Percentiles rank a stretch among this genome's conserved stretches.
phyloP scores from a whole-genome alignment of 2,329 filamentous ascomycete species.

The Curvularia hawaiiensis region DNA sequence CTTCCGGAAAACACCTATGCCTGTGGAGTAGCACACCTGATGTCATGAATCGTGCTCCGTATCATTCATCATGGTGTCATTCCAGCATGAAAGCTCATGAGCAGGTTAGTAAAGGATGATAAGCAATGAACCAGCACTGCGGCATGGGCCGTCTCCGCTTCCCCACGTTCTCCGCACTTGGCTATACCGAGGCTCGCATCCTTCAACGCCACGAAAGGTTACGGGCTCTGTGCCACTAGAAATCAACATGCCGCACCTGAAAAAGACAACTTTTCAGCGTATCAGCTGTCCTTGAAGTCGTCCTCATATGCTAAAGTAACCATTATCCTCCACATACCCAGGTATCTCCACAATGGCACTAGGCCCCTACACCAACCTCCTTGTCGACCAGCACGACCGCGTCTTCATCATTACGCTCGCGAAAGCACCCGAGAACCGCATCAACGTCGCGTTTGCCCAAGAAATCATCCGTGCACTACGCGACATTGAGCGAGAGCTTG shows the following conservation, averaged over 20 bases:
- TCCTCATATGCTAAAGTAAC: neutral
- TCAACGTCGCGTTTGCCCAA: slow-evolving; percentile 58
- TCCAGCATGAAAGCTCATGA: neutral
- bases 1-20: neutral
- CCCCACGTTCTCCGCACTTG: slow-evolving; percentile 31
- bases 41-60: neutral
- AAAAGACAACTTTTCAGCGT: neutral
- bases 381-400: slow-evolving; percentile 54
- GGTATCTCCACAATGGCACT: slow-evolving; percentile 23
- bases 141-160: slow-evolving; percentile 5
- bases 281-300: neutral
- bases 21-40: neutral
- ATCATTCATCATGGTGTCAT: neutral
- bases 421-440: slow-evolving; percentile 60
- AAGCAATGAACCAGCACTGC: neutral
- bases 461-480: slow-evolving; percentile 59
- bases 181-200: slow-evolving; percentile 25
- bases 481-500: slow-evolving; percentile 54
- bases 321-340: neutral
- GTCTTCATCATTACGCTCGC: slow-evolving; percentile 61
- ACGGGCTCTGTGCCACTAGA: neutral
- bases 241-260: neutral
- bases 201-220: neutral
- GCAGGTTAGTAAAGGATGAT: neutral
- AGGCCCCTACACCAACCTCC: slow-evolving; percentile 50